Base-by-base conservation (phyloP, 257 asterid genomes). In the Voacanga thouarsii region DNA sequence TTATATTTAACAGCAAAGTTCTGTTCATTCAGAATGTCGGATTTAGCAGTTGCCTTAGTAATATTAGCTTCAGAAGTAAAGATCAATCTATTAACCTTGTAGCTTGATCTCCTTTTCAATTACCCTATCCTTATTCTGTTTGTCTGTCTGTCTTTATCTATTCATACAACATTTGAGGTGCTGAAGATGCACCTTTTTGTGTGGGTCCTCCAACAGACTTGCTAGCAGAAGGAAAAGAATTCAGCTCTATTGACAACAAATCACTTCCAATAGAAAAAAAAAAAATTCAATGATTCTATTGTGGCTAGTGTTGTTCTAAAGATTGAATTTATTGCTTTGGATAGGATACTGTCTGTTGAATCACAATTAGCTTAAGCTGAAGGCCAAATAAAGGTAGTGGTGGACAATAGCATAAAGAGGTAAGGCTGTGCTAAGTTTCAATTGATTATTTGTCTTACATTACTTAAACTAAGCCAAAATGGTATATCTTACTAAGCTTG, bases 281-380 rank as follows among this genome's bases (percentile, higher is more conserved):
- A 83, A 64, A 81, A 83, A 79, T 83, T 69, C 68, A 85, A 77
- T 78, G 89, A 84, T 78, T 71, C 80, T 59, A 78, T 83, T 74
- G 87, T 79, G 49, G 86, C 79, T 71, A 85, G 74, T 63, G 85
- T 77, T 80, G 86, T 79, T 47, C 75, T 67, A 61, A 80, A 70
- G 59, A 70, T 77, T 37, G 92, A 86, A 79, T 82, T 89, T 61
- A 86, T 92, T 74, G 84, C 86, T 80, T 85, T 96, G 79, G 99
- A 96, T 81, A 93, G 89, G 83, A 86, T 96, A 83, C 83, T 96
- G 86, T 85, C 96, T 49, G 88, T 65, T 78, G 91, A 85, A 82
- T 89, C 92, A 77, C 85, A 79, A 66, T 57, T 84, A 76, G 75
- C 84, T 51, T 66, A 70, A 69, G 85, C 75, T 80, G 86, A 87